phyloP scores from a whole-genome alignment of 768 basidiomycete genomes.

The Boletus barrowsii region DNA sequence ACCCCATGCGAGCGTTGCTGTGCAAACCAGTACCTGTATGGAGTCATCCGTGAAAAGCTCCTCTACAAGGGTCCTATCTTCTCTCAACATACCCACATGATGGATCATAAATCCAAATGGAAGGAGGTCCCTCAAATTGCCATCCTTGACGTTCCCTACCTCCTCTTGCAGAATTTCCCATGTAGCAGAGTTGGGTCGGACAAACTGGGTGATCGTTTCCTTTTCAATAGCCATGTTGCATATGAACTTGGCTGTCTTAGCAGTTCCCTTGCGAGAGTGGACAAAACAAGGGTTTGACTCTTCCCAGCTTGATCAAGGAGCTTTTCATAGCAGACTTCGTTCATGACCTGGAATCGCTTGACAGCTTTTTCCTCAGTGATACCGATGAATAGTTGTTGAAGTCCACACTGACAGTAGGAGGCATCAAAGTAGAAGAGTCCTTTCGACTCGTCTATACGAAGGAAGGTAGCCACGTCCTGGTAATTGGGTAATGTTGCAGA shows the following conservation, averaged over 20 bases:
- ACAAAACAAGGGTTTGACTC: conserved; percentile 97
- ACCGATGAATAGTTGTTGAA: conserved; percentile 96
- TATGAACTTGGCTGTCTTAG: conserved; percentile 95
- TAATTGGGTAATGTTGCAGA: conserved; percentile 99
- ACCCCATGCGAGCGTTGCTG: conserved; percentile 98
- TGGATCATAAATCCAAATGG: conserved; percentile 98
- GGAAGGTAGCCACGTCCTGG: conserved; percentile 95
- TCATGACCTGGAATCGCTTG: conserved; percentile 96
- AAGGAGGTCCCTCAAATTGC: conserved; percentile 80
- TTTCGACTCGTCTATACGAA: conserved; percentile 87
- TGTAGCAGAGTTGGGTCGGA: conserved; percentile 88
- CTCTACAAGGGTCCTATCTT: conserved; percentile 89
- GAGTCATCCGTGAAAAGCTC: conserved; percentile 92
- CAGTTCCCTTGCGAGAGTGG: conserved; percentile 97
- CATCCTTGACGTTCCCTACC: conserved; percentile 76
- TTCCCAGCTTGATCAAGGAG: conserved; percentile 88
- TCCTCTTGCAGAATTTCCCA: conserved; percentile 88
- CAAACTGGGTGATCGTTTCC: conserved; percentile 94
- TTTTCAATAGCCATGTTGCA: conserved; percentile 95
- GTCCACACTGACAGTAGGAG: conserved; percentile 87
- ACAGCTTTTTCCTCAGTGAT: conserved; percentile 99
- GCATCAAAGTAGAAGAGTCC: conserved; percentile 98
- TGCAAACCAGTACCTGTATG: conserved; percentile 92
- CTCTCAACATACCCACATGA: conserved; percentile 93
- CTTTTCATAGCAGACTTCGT: conserved; percentile 99